Evolutionary conservation across 2,329 filamentous ascomycete genomes (phyloP).

Genomic region (Alternaria infectoria): DNA sequence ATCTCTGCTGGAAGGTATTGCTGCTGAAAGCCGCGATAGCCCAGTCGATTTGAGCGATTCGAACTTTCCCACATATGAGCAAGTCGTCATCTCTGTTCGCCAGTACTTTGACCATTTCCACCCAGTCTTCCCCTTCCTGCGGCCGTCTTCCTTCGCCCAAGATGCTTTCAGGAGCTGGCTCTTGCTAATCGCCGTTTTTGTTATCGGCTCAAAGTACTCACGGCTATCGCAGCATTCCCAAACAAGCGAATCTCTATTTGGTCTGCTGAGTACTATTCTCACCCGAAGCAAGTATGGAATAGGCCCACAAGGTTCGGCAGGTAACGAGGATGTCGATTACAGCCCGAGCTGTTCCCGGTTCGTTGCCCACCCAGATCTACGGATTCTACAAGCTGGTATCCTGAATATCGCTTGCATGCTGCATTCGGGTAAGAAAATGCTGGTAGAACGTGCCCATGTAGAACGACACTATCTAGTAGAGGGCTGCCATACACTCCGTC

Average conservation of each 20-base stretch:
- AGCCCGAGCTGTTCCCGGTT: neutral
- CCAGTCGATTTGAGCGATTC: constrained; percentile 4
- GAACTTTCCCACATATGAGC: constrained; percentile 27
- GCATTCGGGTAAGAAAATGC: constrained; percentile 11
- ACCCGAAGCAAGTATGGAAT: neutral
- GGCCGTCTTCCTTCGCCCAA: constrained; percentile 22
- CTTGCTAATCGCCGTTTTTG: constrained; percentile 33
- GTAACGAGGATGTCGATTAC: neutral
- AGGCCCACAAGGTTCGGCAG: neutral
- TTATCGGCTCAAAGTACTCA: constrained; percentile 35
- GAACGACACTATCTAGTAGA: constrained; percentile 7
- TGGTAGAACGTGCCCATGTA: constrained; percentile 5
- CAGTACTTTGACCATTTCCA: constrained; percentile 38
- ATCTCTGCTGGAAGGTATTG: constrained; percentile 4
- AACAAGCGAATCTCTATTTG: neutral
- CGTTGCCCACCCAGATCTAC: neutral
- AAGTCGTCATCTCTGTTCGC: constrained; percentile 26
- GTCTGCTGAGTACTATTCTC: constrained; percentile 2
- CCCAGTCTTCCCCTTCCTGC: constrained; percentile 38
- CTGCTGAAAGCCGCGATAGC: constrained; percentile 7
- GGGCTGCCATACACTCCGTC: constrained; percentile 4
- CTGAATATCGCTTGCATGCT: constrained; percentile 14
- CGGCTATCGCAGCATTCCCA: neutral
- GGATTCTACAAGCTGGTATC: constrained; percentile 14
- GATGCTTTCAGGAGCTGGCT: constrained; percentile 17